These are phyloP conservation scores for Emergomyces orientalis DNA, from an alignment of 2,329 filamentous ascomycete species.

Conservation along the genomic window DNA sequence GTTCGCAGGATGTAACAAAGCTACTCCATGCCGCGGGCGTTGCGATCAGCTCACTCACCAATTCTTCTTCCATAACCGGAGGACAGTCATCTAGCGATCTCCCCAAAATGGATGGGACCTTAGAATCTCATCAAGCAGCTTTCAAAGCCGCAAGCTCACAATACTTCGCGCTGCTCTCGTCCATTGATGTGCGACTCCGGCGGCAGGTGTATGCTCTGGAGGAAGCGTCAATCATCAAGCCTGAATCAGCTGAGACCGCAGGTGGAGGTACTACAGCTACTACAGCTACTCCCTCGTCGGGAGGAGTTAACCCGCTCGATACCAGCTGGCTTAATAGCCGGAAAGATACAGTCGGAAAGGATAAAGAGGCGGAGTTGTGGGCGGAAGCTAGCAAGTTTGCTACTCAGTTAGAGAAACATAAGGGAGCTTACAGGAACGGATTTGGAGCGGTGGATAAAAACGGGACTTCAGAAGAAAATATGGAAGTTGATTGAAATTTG, in stretches of 20 bases:
- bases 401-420: slow-evolving; percentile 27
- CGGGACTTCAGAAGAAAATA: slow-evolving; percentile 20
- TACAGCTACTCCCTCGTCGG: slow-evolving; percentile 17
- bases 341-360: slow-evolving; percentile 68
- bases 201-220: slow-evolving; percentile 70
- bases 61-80: slow-evolving; percentile 29
- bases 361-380: slow-evolving; percentile 78
- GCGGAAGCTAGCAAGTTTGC: slow-evolving; percentile 50
- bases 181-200: slow-evolving; percentile 63
- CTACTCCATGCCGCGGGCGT: slow-evolving; percentile 52
- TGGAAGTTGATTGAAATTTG: slow-evolving; percentile 32
- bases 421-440: slow-evolving; percentile 14
- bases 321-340: slow-evolving; percentile 84
- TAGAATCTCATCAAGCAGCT: slow-evolving; percentile 49
- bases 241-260: slow-evolving; percentile 31
- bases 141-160: slow-evolving; percentile 48
- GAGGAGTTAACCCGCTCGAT: slow-evolving; percentile 55
- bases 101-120: slow-evolving; percentile 21
- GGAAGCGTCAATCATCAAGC: slow-evolving; percentile 63
- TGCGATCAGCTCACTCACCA: slow-evolving; percentile 55
- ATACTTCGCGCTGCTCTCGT: slow-evolving; percentile 65
- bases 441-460: slow-evolving; percentile 8
- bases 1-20: slow-evolving; percentile 39
- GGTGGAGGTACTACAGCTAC: slow-evolving; percentile 19
- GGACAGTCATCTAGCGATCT: slow-evolving; percentile 28